Evolutionary conservation across 805 yeast species (phyloP), one percentile per base, ranked within the genome.

Genomic region (Pichia californica): DNA sequence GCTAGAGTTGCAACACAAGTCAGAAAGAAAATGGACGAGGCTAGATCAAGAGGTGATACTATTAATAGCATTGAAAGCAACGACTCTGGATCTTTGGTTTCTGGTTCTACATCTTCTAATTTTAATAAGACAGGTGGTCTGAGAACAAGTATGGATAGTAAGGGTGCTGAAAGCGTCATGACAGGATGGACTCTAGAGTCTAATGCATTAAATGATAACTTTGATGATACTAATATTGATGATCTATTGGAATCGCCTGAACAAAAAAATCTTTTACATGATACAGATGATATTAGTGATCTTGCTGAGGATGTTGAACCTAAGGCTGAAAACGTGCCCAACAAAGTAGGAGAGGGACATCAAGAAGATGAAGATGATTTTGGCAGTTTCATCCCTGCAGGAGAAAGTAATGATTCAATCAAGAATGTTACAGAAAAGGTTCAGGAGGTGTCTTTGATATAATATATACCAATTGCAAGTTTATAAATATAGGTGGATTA

Each of bases 1-100:
- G 73, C 87, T 58, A 77, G 91, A 44, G 95, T 91, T 13, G 98
- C 98, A 1, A 79, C 76, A 41, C 89, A 88, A 57, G 94, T 93
- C 4, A 79, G 91, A 51, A 81, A 83, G 52, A 80, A 95, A 50
- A 88, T 88, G 74, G 96, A 88, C 59, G 78, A 82, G 14, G 79
- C 76, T 9, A 76, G 83, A 3, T 14, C 37, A 13, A 36, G 49
- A n/a, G 38, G 38, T 3, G 50, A 46, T 29, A 43, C 50, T 13
- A 16, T 31, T 5, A 27, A 36, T 14, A 44, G 44, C 32, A 19
- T 29, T 2, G 48, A 45, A 19, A 43, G 48, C 21, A 38, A 46
- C 19, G 40, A 41, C 19, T 29, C 40, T 8, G 43, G 47, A 26
- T 35, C 45, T 8, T 33, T 36, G 6, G 23, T 20, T 9, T 29